Evolutionary conservation across 1,139 yeast species (phyloP), one percentile per base, ranked within the genome.

Genomic region (Sugiyamaella pinicola): DNA sequence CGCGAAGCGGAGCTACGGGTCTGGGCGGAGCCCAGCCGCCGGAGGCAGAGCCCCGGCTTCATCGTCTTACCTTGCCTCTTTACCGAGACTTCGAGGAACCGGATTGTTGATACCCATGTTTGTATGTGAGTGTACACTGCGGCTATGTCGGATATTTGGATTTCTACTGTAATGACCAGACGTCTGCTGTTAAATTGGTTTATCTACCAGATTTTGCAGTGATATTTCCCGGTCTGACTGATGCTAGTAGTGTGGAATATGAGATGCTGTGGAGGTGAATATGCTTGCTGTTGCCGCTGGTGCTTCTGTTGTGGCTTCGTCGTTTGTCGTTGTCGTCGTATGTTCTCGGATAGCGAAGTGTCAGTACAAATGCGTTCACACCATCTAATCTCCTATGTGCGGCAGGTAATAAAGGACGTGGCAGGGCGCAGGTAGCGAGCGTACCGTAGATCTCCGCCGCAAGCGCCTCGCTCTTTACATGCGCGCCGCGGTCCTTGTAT

Each of bases 31-130:
- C 31, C 31, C 31, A n/a, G 31, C 31, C 31, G 31, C 31, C 31
- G 31, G 31, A 26, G 31, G 31, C 31, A 26, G 5, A 24, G 5
- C 31, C 31, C 31, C 12, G 8, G 31, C 39, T 6, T 4, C 33
- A 26, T 24, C 4, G 17, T 15, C 44, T 61, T 81, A 85, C 90
- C 80, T 85, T 54, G 93, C 82, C 75, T 93, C 99, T 70, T 85
- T 83, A 67, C 82, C 84, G 67, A 93, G 79, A 67, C 95, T 86
- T 71, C 96, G 79, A 55, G 99, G 99, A 61, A 93, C 82, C 42
- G 99, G 99, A 79, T 93, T 93, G 73, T 91, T 93, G 69, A 93
- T 79, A 58, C 87, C 88, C 87, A 83, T 82, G 38, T 51, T 53
- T 42, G 9, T 41, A n/a, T 7, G 15, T 19, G 28, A 6, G 15